phyloP scores from a whole-genome alignment of 768 basidiomycete species.

The Lyophyllum atratum region DNA sequence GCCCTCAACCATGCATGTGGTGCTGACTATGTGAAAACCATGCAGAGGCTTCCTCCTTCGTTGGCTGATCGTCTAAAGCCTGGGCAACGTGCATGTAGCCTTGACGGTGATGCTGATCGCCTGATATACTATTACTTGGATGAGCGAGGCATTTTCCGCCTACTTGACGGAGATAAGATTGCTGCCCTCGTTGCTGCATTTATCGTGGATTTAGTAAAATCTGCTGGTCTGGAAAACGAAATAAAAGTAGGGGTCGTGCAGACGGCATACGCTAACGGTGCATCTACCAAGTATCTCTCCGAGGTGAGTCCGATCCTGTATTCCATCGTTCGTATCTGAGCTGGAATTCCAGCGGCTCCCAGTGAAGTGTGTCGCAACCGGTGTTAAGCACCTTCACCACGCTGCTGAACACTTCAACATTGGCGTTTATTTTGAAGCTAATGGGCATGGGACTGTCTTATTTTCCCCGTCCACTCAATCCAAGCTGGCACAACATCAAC shows the following conservation, averaged over 20 bases:
- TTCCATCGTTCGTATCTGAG: neutral
- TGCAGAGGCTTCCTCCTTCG: constrained; percentile 83
- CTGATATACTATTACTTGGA: constrained; percentile 95
- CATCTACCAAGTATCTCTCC: constrained; percentile 88
- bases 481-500: constrained; percentile 60
- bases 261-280: constrained; percentile 98
- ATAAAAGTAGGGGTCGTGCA: constrained; percentile 94
- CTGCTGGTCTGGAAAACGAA: constrained; percentile 74
- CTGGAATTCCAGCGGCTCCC: constrained; percentile 70
- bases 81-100: constrained; percentile 85
- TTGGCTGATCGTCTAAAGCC: constrained; percentile 61
- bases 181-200: constrained; percentile 91
- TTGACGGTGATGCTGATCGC: constrained; percentile 97
- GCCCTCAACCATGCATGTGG: constrained; percentile 88
- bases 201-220: constrained; percentile 86
- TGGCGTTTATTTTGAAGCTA: constrained; percentile 99
- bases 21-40: constrained; percentile 96
- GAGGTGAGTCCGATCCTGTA: constrained; percentile 52
- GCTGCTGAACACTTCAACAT: constrained; percentile 93
- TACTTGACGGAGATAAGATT: constrained; percentile 99
- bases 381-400: constrained; percentile 97
- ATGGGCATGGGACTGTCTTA: constrained; percentile 96
- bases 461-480: constrained; percentile 81
- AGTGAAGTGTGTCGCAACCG: constrained; percentile 93
- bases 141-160: constrained; percentile 73